Evolutionary conservation across 352 stramenopile genomes (phyloP).

Genomic region (Phytophthora cryptogea): DNA sequence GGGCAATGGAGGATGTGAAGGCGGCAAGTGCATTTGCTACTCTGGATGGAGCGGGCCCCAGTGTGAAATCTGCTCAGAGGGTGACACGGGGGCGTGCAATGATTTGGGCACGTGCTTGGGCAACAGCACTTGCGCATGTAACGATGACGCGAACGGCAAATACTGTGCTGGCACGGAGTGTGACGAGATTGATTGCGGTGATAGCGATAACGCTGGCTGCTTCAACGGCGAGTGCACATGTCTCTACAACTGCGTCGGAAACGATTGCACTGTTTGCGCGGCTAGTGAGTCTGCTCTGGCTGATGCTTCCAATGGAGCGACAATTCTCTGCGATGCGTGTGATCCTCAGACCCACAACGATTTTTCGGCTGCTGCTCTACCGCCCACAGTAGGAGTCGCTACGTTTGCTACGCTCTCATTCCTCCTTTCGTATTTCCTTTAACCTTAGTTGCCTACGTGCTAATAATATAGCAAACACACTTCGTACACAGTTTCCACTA

Average conservation of each 20-base stretch:
- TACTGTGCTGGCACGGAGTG: conserved; percentile 61
- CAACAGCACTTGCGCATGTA: conserved; percentile 66
- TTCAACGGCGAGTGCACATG: conserved; percentile 60
- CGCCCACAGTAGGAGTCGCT: conserved; percentile 3
- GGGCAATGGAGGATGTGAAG: conserved; percentile 56
- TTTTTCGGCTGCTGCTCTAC: conserved; percentile 13
- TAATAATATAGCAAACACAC: conserved; percentile 5
- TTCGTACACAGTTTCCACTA: background rate
- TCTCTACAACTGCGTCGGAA: conserved; percentile 56
- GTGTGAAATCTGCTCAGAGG: conserved; percentile 62
- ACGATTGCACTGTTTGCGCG: conserved; percentile 47
- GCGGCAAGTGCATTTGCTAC: conserved; percentile 59
- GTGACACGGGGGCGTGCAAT: conserved; percentile 58
- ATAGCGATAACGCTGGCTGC: conserved; percentile 54
- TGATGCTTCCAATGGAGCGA: conserved; percentile 31
- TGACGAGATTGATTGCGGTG: conserved; percentile 53
- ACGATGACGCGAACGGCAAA: conserved; percentile 48
- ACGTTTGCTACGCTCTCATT: conserved; percentile 8
- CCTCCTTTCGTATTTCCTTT: conserved; percentile 19
- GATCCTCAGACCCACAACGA: conserved; percentile 21
- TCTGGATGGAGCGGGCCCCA: conserved; percentile 65
- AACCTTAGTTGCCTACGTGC: conserved; percentile 1
- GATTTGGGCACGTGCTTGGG: conserved; percentile 51
- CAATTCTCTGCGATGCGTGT: conserved; percentile 49
- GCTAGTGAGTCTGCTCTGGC: conserved; percentile 40